Conservation (phyloP, 306 rosid species). For the Argentina anserina region DNA sequence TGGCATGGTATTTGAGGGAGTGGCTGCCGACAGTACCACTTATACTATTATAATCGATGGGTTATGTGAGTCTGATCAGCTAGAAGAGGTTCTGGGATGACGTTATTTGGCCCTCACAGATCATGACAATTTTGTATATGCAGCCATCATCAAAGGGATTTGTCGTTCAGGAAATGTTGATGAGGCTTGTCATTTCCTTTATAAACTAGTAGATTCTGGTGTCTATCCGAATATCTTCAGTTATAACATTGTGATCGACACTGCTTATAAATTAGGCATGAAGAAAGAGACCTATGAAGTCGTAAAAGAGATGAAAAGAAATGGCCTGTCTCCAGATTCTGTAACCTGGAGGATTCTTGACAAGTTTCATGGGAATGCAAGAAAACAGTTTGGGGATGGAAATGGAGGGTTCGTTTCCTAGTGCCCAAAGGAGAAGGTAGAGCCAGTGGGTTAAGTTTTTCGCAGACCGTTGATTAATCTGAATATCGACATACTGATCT, state of each 20-base stretch:
- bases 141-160: slow-evolving; percentile 74
- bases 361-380: slow-evolving; percentile 43
- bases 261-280: slow-evolving; percentile 57
- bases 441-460: neutral
- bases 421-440: neutral
- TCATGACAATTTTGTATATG: slow-evolving; percentile 77
- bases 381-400: slow-evolving; percentile 3
- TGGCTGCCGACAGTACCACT: slow-evolving; percentile 50
- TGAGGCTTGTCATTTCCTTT: slow-evolving; percentile 80
- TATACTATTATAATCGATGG: slow-evolving; percentile 64
- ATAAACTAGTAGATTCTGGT: slow-evolving; percentile 77
- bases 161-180: slow-evolving; percentile 44
- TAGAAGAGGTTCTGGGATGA: slow-evolving; percentile 81
- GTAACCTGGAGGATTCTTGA: slow-evolving; percentile 92
- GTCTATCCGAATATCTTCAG: slow-evolving; percentile 64
- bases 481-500: neutral
- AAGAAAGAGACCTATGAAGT: slow-evolving; percentile 65
- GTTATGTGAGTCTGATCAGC: slow-evolving; percentile 45
- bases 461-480: neutral
- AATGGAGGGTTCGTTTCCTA: neutral
- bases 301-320: slow-evolving; percentile 75
- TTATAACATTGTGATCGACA: slow-evolving; percentile 69
- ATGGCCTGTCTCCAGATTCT: slow-evolving; percentile 64
- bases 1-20: slow-evolving; percentile 44
- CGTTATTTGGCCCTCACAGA: slow-evolving; percentile 77